Evolutionary conservation across 306 rosid genomes (phyloP), one percentile per base, ranked within the genome.

Genomic region (Cicer arietinum): DNA sequence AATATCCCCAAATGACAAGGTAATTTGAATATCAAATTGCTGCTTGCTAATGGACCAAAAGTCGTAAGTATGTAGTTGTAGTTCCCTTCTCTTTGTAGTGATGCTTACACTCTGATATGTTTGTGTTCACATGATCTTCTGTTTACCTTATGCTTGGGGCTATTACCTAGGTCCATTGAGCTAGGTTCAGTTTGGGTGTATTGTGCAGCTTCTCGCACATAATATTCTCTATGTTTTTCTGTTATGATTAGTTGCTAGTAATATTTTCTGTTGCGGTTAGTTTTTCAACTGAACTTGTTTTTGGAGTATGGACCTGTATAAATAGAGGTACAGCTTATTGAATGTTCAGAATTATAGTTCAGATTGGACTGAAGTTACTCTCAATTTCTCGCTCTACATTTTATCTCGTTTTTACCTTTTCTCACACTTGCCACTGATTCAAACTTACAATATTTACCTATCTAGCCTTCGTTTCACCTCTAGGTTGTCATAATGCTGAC

Each of bases 381-480:
- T 41, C 30, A 18, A 56, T 35, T n/a, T 61, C 45, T 60, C 5
- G 6, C 7, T 42, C 30, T 14, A 41, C 30, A 40, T 8, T n/a
- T 40, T 30, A 30, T 9, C 69, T 41, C 50, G 1, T 58, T 58
- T 25, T 58, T 3, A 59, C 7, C 16, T 63, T 63, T 14, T 41
- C n/a, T 62, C 14, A 4, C 25, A 39, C 12, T 63, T 64, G 30
- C 69, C 35, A 64, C 30, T n/a, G 12, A 64, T 42, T 64, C 69
- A 41, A 41, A 43, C 30, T 41, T 64, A 42, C n/a, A 16, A 39
- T 64, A 16, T 64, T 41, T 81, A 54, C 7, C 18, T 64, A 46
- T 20, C 57, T 67, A 56, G 37, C 62, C 71, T 53, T 72, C 59
- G 68, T 42, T 73, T 50, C 59, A 59, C 69, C 61, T 72, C 47